These are phyloP conservation scores for Talinum fruticosum DNA, from an alignment of 148 eudicot species.

Conservation along the genomic window DNA sequence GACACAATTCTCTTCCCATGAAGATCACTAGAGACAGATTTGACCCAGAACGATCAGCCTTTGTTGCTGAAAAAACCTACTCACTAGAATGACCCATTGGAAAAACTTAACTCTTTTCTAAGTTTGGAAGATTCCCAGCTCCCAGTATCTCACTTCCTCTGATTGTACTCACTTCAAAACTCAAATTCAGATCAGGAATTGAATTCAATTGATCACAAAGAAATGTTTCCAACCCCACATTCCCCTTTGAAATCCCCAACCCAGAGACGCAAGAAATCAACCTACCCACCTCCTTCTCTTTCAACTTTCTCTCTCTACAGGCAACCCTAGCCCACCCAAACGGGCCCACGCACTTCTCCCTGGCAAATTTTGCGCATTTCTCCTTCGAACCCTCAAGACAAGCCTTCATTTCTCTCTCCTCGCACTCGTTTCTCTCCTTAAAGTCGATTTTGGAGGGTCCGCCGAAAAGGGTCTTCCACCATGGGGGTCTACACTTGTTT, in stretches of 20 bases:
- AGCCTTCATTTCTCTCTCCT: conserved; percentile 55
- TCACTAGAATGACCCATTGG: not conserved
- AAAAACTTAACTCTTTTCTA: not conserved
- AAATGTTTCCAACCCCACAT: conserved; percentile 22
- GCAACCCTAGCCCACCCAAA: conserved; percentile 51
- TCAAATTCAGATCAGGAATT: conserved; percentile 17
- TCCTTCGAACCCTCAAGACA: conserved; percentile 45
- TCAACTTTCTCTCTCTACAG: conserved; percentile 24
- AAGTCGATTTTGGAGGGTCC: conserved; percentile 23
- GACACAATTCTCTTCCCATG: not conserved
- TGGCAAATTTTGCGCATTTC: conserved; percentile 42
- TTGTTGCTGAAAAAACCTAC: not conserved
- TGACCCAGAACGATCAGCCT: not conserved
- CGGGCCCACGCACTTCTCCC: conserved; percentile 46
- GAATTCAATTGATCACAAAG: conserved; percentile 20
- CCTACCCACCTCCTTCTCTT: conserved; percentile 34
- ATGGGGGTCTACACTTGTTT: conserved; percentile 51
- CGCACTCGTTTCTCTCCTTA: conserved; percentile 51
- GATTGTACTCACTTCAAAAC: conserved; percentile 20
- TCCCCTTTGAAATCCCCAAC: conserved; percentile 16
- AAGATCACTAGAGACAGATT: not conserved
- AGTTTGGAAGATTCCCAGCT: not conserved
- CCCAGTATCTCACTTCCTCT: conserved; percentile 39
- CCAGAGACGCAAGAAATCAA: conserved; percentile 42
- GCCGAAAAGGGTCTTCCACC: conserved; percentile 57